Evolutionary conservation across 805 yeast genomes (phyloP), one percentile per base, ranked within the genome.

Genomic region (Jamesozyma spencerorum): DNA sequence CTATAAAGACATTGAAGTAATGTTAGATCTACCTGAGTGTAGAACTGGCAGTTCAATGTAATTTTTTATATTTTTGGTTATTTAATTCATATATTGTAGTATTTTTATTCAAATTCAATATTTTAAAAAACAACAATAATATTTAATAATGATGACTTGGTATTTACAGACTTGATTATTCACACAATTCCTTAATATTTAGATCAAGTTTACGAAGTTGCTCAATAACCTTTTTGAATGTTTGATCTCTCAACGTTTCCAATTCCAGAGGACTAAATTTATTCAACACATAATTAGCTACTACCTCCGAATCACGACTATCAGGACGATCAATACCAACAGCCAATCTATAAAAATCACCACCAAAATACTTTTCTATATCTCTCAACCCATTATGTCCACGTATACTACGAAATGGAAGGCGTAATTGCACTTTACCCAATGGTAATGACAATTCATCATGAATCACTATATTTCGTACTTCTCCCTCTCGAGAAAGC

Each of bases 321-420:
- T 26, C 34, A 1, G 54, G 54, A 40, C 83, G 66, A 1, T 85
- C 94, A 13, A 88, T 82, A 0, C 97, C 97, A 7, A 87, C 66
- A 14, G 81, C 75, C 12, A 87, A 54, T 38, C 85, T 74, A n/a
- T 75, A 69, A 53, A 79, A 85, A 14, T 66, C 20, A 10, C 13
- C 68, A 28, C 80, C 79, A 29, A 72, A 57, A 18, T 43, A 32
- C 5, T 57, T 47, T 34, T 70, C 71, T 3, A 88, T 70, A 31
- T 81, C 74, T 45, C 71, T 71, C 20, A 88, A 65, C 0, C 96
- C 97, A 54, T 85, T 86, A 53, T 88, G 97, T 0, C 95, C 96
- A 34, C 92, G 66, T 13, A 78, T 69, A 33, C 85, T 74, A 0
- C 81, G 68, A 1, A 75, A 72, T 12, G 77, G 79, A 14, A 63